Conservation (phyloP, 257 asterid genomes). For the Phtheirospermum japonicum region DNA sequence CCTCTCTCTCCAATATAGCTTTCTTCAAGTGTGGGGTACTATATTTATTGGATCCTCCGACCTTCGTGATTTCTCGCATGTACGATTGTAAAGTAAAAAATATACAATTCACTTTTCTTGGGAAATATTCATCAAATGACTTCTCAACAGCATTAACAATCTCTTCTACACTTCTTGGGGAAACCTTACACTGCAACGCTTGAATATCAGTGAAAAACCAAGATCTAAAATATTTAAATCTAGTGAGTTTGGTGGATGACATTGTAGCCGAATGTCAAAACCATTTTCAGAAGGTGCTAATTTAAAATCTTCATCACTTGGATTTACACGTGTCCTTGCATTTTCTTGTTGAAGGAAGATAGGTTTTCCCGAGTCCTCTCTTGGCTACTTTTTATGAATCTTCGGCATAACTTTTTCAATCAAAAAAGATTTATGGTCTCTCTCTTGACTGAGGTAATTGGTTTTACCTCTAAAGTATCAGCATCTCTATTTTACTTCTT, state of each 20-base stretch:
- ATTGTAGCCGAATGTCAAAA: too few species aligned
- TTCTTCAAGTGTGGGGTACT: conserved; percentile 13
- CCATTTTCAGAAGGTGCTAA: too few species aligned
- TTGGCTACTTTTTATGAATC: background rate
- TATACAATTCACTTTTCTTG: conserved; percentile 2
- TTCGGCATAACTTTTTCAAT: background rate
- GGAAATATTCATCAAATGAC: background rate
- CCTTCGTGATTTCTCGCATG: conserved; percentile 22
- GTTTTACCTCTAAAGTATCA: too few species aligned
- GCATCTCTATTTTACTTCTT: too few species aligned
- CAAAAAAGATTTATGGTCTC: background rate
- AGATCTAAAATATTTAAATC: too few species aligned
- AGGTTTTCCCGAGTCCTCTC: background rate
- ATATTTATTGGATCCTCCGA: too few species aligned
- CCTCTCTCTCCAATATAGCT: conserved; percentile 12
- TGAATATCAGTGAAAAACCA: background rate
- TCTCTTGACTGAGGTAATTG: background rate
- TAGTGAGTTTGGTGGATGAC: too few species aligned
- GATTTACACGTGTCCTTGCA: background rate
- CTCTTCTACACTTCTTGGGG: background rate
- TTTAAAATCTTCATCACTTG: too few species aligned
- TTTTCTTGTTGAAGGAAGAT: background rate
- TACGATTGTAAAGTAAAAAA: conserved; percentile 10
- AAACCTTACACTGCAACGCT: background rate
- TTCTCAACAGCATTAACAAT: conserved; percentile 20